Conservation (phyloP, 2,329 filamentous ascomycete genomes). For the Dryadomyces quercivorus region DNA sequence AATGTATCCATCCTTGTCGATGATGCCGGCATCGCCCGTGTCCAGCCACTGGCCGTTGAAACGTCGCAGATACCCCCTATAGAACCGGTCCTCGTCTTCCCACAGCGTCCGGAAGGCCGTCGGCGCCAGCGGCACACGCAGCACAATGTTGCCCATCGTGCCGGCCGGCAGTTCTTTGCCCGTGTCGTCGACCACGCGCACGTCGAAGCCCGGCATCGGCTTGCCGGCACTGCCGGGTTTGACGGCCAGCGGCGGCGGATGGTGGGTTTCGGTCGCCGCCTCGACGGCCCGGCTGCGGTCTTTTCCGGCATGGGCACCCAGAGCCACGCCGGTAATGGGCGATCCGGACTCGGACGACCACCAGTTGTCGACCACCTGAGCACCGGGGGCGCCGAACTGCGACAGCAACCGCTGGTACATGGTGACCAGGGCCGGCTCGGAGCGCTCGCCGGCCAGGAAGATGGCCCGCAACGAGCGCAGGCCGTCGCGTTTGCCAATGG, state of each 20-base stretch:
- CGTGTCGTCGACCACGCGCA: conserved; percentile 70
- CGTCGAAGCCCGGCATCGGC: conserved; percentile 83
- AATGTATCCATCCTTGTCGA: conserved; percentile 61
- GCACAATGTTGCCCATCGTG: conserved; percentile 83
- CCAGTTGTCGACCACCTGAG: conserved; percentile 47
- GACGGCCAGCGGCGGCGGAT: conserved; percentile 40
- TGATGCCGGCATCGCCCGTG: conserved; percentile 80
- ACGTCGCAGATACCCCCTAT: conserved; percentile 69
- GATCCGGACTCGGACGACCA: conserved; percentile 49
- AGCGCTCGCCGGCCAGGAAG: conserved; percentile 81
- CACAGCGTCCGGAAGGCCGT: conserved; percentile 80
- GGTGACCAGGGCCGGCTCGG: conserved; percentile 72
- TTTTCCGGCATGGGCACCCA: conserved; percentile 45
- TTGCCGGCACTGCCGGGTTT: conserved; percentile 84
- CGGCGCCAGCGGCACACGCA: conserved; percentile 70
- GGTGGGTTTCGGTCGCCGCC: background rate
- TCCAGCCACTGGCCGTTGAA: conserved; percentile 79
- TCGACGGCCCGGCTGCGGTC: conserved; percentile 28
- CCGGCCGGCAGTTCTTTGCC: conserved; percentile 60
- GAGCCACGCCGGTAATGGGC: conserved; percentile 43
- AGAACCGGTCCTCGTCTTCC: conserved; percentile 77
- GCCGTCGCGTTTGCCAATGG: conserved; percentile 54
- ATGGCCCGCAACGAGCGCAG: conserved; percentile 60
- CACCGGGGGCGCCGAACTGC: conserved; percentile 51
- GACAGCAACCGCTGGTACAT: conserved; percentile 66